Conservation (phyloP, 768 basidiomycete species). For the Butyriboletus loyo region DNA sequence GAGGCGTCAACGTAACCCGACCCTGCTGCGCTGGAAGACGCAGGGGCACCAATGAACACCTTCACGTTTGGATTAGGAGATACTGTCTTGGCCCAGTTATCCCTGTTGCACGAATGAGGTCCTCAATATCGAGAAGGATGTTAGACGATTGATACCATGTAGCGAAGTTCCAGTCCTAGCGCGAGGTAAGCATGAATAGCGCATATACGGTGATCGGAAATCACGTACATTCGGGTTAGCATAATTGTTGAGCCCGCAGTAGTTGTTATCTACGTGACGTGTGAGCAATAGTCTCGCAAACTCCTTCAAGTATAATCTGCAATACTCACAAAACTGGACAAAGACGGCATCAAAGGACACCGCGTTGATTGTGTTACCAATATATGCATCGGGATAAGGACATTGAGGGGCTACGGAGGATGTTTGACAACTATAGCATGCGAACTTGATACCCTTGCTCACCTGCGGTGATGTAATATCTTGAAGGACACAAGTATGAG, state of each 20-base stretch:
- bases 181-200: background rate
- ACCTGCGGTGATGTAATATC: constrained; percentile 45
- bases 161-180: constrained; percentile 48
- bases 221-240: constrained; percentile 40
- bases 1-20: constrained; percentile 41
- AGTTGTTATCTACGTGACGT: constrained; percentile 42
- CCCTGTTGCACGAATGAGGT: constrained; percentile 32
- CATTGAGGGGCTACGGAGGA: constrained; percentile 37
- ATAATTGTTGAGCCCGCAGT: constrained; percentile 43
- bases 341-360: constrained; percentile 49
- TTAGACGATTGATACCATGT: constrained; percentile 32
- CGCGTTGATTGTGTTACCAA: constrained; percentile 40
- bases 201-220: background rate
- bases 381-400: constrained; percentile 46
- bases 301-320: background rate
- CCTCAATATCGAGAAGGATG: background rate
- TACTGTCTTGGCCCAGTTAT: constrained; percentile 44
- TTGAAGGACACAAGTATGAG: constrained; percentile 15
- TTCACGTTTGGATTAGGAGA: constrained; percentile 47
- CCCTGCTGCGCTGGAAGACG: constrained; percentile 41
- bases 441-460: background rate
- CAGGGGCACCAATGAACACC: constrained; percentile 49
- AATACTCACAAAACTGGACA: constrained; percentile 44
- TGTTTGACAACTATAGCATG: background rate
- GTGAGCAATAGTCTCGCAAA: background rate